Conservation (phyloP, 2,329 filamentous ascomycete genomes). For the Chalaropsis thielavioides region DNA sequence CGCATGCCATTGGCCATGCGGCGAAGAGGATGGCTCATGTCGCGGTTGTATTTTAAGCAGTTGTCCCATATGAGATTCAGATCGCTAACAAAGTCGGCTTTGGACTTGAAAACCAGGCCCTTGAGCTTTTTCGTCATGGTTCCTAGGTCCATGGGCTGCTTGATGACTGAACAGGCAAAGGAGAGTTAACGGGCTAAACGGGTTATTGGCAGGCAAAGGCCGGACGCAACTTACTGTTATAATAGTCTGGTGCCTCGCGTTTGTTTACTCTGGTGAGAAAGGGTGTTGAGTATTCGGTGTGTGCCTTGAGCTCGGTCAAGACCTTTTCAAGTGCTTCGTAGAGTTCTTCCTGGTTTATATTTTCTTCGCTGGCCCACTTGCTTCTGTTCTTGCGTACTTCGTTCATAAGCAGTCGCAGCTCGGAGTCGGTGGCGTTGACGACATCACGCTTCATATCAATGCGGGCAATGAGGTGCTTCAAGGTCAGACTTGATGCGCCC, state of each 20-base stretch:
- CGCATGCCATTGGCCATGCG: slow-evolving; percentile 94
- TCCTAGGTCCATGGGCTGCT: slow-evolving; percentile 93
- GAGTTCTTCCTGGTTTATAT: slow-evolving; percentile 91
- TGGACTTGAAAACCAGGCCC: slow-evolving; percentile 63
- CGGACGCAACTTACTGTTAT: slow-evolving; percentile 49
- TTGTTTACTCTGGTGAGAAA: slow-evolving; percentile 94
- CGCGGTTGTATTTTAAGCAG: slow-evolving; percentile 88
- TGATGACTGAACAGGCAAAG: slow-evolving; percentile 51
- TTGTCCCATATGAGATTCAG: slow-evolving; percentile 95
- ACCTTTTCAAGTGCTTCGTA: slow-evolving; percentile 97
- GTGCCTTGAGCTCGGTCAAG: slow-evolving; percentile 88
- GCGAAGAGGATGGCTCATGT: slow-evolving; percentile 70
- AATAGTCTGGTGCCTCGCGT: slow-evolving; percentile 90
- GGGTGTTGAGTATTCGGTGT: slow-evolving; percentile 93
- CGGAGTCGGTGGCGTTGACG: slow-evolving; percentile 83
- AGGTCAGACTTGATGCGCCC: slow-evolving; percentile 83
- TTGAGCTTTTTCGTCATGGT: slow-evolving; percentile 98
- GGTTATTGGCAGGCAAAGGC: slow-evolving; percentile 14
- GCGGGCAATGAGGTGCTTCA: slow-evolving; percentile 91
- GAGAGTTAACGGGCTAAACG: slow-evolving; percentile 18
- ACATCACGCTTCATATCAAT: slow-evolving; percentile 87
- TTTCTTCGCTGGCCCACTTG: slow-evolving; percentile 98
- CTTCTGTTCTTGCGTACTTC: slow-evolving; percentile 95
- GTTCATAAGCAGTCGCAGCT: slow-evolving; percentile 83
- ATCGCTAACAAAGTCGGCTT: slow-evolving; percentile 87